These are phyloP conservation scores for Malus orientalis DNA, from an alignment of 306 rosid genomes.

Conservation along the genomic window DNA sequence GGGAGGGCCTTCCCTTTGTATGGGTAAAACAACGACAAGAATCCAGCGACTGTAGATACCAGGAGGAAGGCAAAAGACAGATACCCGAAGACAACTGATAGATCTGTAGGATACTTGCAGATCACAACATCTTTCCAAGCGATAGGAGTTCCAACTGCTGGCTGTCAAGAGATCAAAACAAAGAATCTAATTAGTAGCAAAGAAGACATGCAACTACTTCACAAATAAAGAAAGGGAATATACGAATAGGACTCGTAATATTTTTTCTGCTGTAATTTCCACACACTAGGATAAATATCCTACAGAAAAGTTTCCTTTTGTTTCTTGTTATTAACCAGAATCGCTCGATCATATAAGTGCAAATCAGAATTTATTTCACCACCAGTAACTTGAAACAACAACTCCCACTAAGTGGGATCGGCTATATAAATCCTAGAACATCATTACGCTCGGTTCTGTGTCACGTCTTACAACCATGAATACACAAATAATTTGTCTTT, in stretches of 20 bases:
- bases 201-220: neutral
- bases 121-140: slow-evolving; percentile 30
- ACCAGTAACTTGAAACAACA: too few species aligned
- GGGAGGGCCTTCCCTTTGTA: slow-evolving; percentile 73
- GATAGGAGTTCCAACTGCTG: slow-evolving; percentile 54
- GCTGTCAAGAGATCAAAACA: slow-evolving; percentile 34
- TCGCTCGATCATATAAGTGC: neutral
- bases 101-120: slow-evolving; percentile 60
- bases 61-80: slow-evolving; percentile 55
- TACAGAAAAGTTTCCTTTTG: neutral
- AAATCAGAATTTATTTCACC: neutral
- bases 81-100: slow-evolving; percentile 58
- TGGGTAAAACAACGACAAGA: slow-evolving; percentile 66
- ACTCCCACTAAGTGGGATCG: too few species aligned
- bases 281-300: neutral
- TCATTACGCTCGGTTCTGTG: too few species aligned
- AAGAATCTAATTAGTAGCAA: neutral
- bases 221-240: neutral
- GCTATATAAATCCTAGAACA: too few species aligned
- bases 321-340: neutral
- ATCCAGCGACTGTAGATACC: slow-evolving; percentile 55
- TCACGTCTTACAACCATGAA: neutral
- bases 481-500: neutral
- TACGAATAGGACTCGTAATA: neutral
- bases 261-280: neutral